phyloP scores from a whole-genome alignment of 768 basidiomycete genomes.

The Macrolepiota dolichaula region DNA sequence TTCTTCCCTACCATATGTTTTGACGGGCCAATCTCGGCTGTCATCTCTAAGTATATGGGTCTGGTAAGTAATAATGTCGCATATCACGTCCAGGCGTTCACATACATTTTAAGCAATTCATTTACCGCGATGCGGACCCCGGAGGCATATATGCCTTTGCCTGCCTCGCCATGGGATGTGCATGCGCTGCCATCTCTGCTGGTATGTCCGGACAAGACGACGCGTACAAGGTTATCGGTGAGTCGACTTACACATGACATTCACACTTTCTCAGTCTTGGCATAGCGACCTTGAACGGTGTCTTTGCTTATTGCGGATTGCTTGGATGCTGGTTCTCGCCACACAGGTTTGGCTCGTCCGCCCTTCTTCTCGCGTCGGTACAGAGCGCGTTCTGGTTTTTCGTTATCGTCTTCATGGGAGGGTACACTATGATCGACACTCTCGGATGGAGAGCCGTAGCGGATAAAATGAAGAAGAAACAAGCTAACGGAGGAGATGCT shows the following conservation, averaged over 20 bases:
- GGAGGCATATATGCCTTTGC: slow-evolving; percentile 14
- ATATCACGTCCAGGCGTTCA: slow-evolving; percentile 5
- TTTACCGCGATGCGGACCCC: slow-evolving; percentile 14
- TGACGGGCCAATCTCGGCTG: slow-evolving; percentile 16
- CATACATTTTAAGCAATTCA: neutral
- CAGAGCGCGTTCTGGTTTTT: slow-evolving; percentile 21
- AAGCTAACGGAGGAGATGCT: neutral
- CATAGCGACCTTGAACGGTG: slow-evolving; percentile 20
- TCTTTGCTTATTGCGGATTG: slow-evolving; percentile 17
- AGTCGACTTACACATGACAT: neutral
- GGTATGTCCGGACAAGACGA: slow-evolving; percentile 18
- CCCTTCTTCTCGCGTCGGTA: slow-evolving; percentile 19
- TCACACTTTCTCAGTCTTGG: neutral
- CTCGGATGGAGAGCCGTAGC: slow-evolving; percentile 11
- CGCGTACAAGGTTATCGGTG: slow-evolving; percentile 23
- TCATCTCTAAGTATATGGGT: slow-evolving; percentile 16
- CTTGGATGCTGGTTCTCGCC: slow-evolving; percentile 18
- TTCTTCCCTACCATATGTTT: slow-evolving; percentile 19
- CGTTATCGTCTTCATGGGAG: slow-evolving; percentile 16
- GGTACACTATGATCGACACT: slow-evolving; percentile 17
- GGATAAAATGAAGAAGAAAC: neutral
- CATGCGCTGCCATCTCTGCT: slow-evolving; percentile 20
- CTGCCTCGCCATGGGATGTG: slow-evolving; percentile 21
- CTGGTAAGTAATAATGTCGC: slow-evolving; percentile 14
- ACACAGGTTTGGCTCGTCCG: slow-evolving; percentile 19